Conservation (phyloP, 805 yeast species). For the Saturnispora sekii region DNA sequence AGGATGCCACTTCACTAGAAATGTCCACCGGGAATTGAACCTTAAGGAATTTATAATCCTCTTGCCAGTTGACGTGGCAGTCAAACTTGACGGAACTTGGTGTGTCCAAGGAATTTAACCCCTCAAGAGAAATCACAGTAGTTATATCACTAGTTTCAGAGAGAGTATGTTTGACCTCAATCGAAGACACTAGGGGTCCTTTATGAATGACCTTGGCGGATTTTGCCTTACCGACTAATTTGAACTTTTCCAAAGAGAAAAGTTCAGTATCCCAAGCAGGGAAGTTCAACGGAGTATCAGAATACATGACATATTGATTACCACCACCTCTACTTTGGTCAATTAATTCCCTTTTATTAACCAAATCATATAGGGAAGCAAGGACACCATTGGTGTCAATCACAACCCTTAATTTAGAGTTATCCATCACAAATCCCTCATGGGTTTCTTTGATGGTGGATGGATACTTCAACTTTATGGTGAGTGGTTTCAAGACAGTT, state of each 20-base stretch:
- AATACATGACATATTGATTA: constrained; percentile 71
- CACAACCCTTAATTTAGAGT: constrained; percentile 49
- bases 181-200: constrained; percentile 53
- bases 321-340: constrained; percentile 37
- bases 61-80: constrained; percentile 75
- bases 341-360: constrained; percentile 29
- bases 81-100: constrained; percentile 40
- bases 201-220: constrained; percentile 32
- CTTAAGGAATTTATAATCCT: constrained; percentile 77
- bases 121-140: constrained; percentile 63
- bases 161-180: constrained; percentile 53
- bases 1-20: constrained; percentile 65
- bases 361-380: constrained; percentile 52
- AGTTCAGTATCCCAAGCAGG: constrained; percentile 98
- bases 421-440: constrained; percentile 43
- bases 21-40: constrained; percentile 92
- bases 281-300: constrained; percentile 84
- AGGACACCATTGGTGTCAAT: constrained; percentile 47
- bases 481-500: constrained; percentile 19
- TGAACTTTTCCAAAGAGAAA: constrained; percentile 67
- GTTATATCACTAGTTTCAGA: constrained; percentile 48
- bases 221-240: constrained; percentile 35
- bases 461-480: constrained; percentile 30
- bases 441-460: constrained; percentile 35
- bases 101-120: constrained; percentile 30